A percentile compares a stretch with the other conserved stretches of the same genome.
Conservation (phyloP, 169 alveolate genomes). For the Plasmodium knowlesi region DNA sequence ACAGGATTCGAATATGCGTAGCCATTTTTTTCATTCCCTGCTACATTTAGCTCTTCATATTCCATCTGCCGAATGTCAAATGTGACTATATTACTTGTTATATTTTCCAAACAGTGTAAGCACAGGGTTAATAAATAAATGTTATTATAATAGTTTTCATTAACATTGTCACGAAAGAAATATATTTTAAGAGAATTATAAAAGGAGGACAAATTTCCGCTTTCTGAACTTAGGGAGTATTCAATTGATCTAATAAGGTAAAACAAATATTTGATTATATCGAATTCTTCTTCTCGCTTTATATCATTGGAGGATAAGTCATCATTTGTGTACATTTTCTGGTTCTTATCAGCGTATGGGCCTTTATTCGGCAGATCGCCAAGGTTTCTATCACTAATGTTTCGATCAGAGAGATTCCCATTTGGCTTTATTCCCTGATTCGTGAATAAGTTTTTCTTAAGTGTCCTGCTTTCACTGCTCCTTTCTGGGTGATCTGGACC, state of each 20-base stretch:
- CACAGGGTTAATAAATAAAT: conserved; percentile 71
- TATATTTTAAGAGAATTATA: conserved; percentile 58
- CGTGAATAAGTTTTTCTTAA: conserved; percentile 37
- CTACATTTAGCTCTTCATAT: conserved; percentile 41
- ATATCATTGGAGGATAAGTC: conserved; percentile 40
- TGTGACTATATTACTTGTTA: conserved; percentile 68
- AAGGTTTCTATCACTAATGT: not conserved
- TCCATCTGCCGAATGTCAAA: conserved; percentile 61
- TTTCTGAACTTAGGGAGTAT: conserved; percentile 70
- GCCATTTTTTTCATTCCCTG: conserved; percentile 19
- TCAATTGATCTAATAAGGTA: conserved; percentile 69
- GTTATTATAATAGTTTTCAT: conserved; percentile 71
- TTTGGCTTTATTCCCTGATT: conserved; percentile 27
- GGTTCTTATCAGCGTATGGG: conserved; percentile 52
- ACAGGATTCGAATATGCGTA: not conserved
- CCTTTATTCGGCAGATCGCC: conserved; percentile 42
- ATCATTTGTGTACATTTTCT: conserved; percentile 51
- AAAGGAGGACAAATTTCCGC: conserved; percentile 69
- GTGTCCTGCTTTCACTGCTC: conserved; percentile 59
- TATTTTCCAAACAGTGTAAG: conserved; percentile 75
- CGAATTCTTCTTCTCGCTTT: conserved; percentile 73
- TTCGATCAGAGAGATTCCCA: conserved; percentile 14
- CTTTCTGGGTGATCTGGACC: conserved; percentile 19
- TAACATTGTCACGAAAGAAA: conserved; percentile 67
- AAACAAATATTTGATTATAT: conserved; percentile 69